phyloP scores from a whole-genome alignment of 1,284 basidiomycete species.

The Sphagnurus paluster region DNA sequence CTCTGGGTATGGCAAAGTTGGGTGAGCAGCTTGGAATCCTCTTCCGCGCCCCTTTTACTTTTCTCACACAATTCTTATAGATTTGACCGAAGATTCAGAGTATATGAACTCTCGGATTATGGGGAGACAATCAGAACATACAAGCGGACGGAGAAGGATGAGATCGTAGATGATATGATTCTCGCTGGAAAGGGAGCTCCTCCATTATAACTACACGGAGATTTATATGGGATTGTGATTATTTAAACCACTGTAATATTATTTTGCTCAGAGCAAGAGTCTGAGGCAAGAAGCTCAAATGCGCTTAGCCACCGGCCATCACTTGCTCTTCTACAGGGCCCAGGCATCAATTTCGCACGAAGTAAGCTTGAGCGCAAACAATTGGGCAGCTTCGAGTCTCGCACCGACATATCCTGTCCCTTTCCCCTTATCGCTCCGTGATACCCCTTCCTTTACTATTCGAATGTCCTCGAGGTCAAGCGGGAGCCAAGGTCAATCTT shows the following conservation, averaged over 20 bases:
- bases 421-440: not conserved
- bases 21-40: conserved; percentile 38
- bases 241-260: not conserved
- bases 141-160: conserved; percentile 80
- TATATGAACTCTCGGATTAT: conserved; percentile 83
- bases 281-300: too few relatives aligned
- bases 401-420: not conserved
- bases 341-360: conserved; percentile 10
- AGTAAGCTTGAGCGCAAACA: conserved; percentile 3
- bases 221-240: not conserved
- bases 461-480: conserved; percentile 29
- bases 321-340: too few relatives aligned
- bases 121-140: conserved; percentile 90
- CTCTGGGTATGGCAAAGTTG: conserved; percentile 80
- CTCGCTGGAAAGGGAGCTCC: conserved; percentile 55
- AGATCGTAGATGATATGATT: conserved; percentile 66
- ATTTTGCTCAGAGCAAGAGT: too few relatives aligned
- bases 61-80: conserved; percentile 33
- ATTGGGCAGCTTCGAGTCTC: conserved; percentile 1
- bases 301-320: too few relatives aligned
- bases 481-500: conserved; percentile 33
- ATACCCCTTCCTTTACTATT: conserved; percentile 4
- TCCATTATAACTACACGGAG: conserved; percentile 18
- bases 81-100: conserved; percentile 87
- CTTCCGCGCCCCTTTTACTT: not conserved